phyloP scores from a whole-genome alignment of 768 basidiomycete genomes.

The Russula earlei region DNA sequence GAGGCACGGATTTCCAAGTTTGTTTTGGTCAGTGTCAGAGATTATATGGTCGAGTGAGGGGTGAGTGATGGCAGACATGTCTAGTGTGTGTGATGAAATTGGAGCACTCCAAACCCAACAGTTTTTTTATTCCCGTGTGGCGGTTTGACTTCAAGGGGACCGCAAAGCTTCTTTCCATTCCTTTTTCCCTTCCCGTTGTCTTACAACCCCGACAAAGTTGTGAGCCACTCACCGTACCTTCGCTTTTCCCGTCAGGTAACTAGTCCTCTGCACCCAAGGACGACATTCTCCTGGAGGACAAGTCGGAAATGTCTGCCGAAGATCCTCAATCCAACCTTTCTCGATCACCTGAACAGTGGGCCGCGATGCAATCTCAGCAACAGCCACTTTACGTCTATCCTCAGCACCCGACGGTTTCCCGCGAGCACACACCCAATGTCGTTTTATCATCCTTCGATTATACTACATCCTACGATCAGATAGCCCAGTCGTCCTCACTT shows the following conservation, averaged over 20 bases:
- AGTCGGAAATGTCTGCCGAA: background rate
- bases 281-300: too few species aligned
- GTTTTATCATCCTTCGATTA: constrained; percentile 4
- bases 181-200: too few species aligned
- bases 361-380: background rate
- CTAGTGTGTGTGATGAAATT: too few species aligned
- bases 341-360: constrained; percentile 1
- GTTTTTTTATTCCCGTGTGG: too few species aligned
- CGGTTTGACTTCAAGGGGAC: too few species aligned
- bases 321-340: background rate
- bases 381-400: constrained; percentile 3
- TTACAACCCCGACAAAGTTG: background rate
- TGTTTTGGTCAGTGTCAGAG: too few species aligned
- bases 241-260: background rate
- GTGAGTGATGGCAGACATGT: too few species aligned
- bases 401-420: background rate
- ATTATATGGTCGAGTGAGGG: too few species aligned
- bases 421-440: background rate
- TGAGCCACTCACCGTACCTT: background rate
- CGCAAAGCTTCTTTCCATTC: background rate
- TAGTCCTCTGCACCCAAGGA: background rate
- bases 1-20: too few species aligned
- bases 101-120: too few species aligned
- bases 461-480: constrained; percentile 2
- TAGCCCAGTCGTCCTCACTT: constrained; percentile 7